Conservation (phyloP, 306 rosid species). For the Glycine latifolia region DNA sequence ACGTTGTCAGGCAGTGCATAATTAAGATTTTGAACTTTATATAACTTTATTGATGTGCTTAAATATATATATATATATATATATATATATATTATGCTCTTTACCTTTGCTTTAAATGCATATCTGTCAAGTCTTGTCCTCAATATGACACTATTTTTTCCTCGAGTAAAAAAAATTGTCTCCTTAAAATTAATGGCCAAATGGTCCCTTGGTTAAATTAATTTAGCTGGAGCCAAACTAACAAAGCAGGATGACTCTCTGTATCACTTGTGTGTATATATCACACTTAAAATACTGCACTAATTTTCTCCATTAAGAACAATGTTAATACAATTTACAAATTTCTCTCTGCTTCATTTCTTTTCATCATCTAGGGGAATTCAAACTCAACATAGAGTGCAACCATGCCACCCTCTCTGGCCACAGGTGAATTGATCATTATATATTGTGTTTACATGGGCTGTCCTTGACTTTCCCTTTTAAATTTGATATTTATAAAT, state of each 20-base stretch:
- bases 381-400: conserved; percentile 93
- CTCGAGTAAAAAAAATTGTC: not conserved
- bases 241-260: conserved; percentile 18
- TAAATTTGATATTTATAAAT: conserved; percentile 24
- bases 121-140: conserved; percentile 5
- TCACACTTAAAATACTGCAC: not conserved
- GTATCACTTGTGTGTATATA: not conserved
- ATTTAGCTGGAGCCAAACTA: not conserved
- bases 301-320: conserved; percentile 24
- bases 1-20: conserved; percentile 7
- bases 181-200: conserved; percentile 24
- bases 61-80: no score
- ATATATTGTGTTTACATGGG: not conserved
- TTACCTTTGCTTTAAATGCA: not conserved
- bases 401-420: conserved; percentile 97
- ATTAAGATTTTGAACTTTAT: conserved; percentile 1
- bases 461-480: conserved; percentile 25
- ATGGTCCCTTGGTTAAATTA: conserved; percentile 2
- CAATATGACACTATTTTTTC: not conserved
- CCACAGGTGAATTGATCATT: conserved; percentile 72
- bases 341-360: conserved; percentile 26
- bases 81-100: no score
- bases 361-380: conserved; percentile 72
- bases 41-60: not conserved
- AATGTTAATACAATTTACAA: conserved; percentile 14